These are phyloP conservation scores for Penicillium sp. DNA, from an alignment of 2,329 filamentous ascomycete genomes.

Conservation along the genomic window DNA sequence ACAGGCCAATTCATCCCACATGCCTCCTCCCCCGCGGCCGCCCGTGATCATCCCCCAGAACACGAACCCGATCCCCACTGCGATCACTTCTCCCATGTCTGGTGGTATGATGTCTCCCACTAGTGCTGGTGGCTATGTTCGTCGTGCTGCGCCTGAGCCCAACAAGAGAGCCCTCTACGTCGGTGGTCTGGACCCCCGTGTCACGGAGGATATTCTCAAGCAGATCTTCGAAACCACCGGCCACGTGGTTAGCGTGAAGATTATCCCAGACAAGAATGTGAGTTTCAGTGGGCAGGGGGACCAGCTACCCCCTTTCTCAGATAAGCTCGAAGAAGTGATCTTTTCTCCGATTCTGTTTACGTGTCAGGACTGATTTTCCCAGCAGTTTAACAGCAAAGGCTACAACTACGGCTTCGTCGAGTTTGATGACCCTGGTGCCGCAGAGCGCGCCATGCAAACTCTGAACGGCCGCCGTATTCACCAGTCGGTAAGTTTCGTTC, in stretches of 20 bases:
- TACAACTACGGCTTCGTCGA: slow-evolving; percentile 99
- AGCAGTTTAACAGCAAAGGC: slow-evolving; percentile 72
- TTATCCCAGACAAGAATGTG: slow-evolving; percentile 99
- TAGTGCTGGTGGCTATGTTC: slow-evolving; percentile 74
- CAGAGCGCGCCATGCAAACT: slow-evolving; percentile 95
- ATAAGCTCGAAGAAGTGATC: neutral
- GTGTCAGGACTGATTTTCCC: slow-evolving; percentile 7
- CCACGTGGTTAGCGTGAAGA: slow-evolving; percentile 98
- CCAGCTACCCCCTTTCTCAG: slow-evolving; percentile 2
- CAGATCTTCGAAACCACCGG: slow-evolving; percentile 99
- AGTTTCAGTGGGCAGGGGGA: slow-evolving; percentile 43
- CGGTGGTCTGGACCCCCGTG: slow-evolving; percentile 87
- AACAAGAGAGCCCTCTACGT: slow-evolving; percentile 98
- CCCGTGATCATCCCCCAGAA: slow-evolving; percentile 87
- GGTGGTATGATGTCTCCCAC: slow-evolving; percentile 79
- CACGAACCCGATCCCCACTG: slow-evolving; percentile 90
- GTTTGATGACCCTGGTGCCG: slow-evolving; percentile 94
- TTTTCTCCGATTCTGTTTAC: neutral
- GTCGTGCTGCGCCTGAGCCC: slow-evolving; percentile 91
- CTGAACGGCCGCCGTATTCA: slow-evolving; percentile 94
- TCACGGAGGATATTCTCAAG: slow-evolving; percentile 92
- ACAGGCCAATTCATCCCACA: slow-evolving; percentile 69
- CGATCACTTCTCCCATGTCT: slow-evolving; percentile 83
- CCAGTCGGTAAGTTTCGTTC: slow-evolving; percentile 64
- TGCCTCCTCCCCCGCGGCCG: slow-evolving; percentile 86